Evolutionary conservation across 495 filamentous ascomycete species (phyloP).

Genomic region (Penicillium longicatenatum): DNA sequence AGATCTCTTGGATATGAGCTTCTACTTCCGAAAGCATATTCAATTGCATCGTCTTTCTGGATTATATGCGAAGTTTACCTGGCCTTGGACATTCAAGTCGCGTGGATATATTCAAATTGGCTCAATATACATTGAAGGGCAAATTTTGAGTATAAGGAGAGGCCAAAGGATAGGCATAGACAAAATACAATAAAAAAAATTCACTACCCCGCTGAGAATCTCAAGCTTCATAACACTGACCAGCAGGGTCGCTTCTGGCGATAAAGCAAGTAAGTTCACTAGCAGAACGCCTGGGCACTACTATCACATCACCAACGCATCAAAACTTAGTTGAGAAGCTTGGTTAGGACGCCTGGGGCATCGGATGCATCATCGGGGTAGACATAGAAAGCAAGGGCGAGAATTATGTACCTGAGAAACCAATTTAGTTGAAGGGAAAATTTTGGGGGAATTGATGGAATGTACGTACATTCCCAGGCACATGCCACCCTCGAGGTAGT

Average conservation of each 20-base stretch:
- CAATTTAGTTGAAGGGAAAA: neutral
- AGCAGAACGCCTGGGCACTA: neutral
- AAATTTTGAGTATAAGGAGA: neutral
- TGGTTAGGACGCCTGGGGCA: slow-evolving; percentile 15
- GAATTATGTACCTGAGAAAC: slow-evolving; percentile 67
- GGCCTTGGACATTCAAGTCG: neutral
- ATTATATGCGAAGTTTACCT: neutral
- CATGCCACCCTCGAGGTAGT: slow-evolving; percentile 94
- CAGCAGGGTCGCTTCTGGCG: neutral
- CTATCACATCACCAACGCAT: neutral
- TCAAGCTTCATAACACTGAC: neutral
- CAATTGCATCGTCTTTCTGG: neutral
- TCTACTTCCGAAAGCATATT: neutral
- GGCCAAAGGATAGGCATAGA: neutral
- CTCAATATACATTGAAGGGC: neutral
- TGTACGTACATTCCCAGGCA: slow-evolving; percentile 69
- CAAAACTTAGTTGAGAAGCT: slow-evolving; percentile 14
- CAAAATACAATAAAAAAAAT: neutral
- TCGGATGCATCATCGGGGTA: slow-evolving; percentile 66
- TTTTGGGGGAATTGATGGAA: slow-evolving; percentile 14
- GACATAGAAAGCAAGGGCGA: slow-evolving; percentile 86
- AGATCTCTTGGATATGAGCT: no score
- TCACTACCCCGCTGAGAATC: neutral
- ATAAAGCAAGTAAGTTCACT: neutral
- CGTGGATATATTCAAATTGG: neutral